phyloP scores from a whole-genome alignment of 1,139 yeast species.

The Yamadazyma songkhlaensis region DNA sequence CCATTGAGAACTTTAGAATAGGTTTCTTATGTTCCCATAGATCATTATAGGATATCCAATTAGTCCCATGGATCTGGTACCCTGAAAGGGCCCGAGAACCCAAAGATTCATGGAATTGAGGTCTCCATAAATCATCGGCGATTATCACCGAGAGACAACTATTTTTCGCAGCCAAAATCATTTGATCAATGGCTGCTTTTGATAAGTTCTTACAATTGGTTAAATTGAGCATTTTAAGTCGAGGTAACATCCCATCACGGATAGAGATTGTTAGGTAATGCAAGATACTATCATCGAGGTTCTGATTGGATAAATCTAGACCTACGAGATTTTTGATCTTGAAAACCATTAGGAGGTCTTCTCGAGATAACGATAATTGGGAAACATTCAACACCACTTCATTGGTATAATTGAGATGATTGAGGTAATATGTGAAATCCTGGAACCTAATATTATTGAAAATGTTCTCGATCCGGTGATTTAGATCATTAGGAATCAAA shows the following conservation, averaged over 20 bases:
- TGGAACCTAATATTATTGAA: slow-evolving; percentile 25
- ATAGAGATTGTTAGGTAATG: slow-evolving; percentile 24
- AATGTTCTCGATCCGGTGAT: slow-evolving; percentile 34
- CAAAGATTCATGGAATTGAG: slow-evolving; percentile 8
- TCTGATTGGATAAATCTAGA: slow-evolving; percentile 28
- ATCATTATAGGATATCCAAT: slow-evolving; percentile 20
- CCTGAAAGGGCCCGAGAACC: slow-evolving; percentile 5
- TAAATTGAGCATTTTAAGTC: slow-evolving; percentile 24
- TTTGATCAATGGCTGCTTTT: slow-evolving; percentile 15
- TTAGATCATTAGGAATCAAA: slow-evolving; percentile 7
- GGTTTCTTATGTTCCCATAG: slow-evolving; percentile 12
- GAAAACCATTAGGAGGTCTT: slow-evolving; percentile 26
- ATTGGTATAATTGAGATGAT: slow-evolving; percentile 8
- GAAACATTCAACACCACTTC: slow-evolving; percentile 13
- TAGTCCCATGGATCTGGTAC: slow-evolving; percentile 14
- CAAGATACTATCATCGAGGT: slow-evolving; percentile 32
- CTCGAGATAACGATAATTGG: slow-evolving; percentile 9
- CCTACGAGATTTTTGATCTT: slow-evolving; percentile 30
- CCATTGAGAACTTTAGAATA: slow-evolving; percentile 24
- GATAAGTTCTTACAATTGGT: slow-evolving; percentile 25
- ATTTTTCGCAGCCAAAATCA: slow-evolving; percentile 14
- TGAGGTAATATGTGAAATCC: slow-evolving; percentile 19
- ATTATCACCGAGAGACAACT: slow-evolving; percentile 21
- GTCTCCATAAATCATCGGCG: slow-evolving; percentile 10
- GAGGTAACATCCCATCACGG: slow-evolving; percentile 20